Percentiles rank a stretch among this genome's conserved stretches.
phyloP scores from a whole-genome alignment of 257 asterid species.

The Solanum peruvianum region DNA sequence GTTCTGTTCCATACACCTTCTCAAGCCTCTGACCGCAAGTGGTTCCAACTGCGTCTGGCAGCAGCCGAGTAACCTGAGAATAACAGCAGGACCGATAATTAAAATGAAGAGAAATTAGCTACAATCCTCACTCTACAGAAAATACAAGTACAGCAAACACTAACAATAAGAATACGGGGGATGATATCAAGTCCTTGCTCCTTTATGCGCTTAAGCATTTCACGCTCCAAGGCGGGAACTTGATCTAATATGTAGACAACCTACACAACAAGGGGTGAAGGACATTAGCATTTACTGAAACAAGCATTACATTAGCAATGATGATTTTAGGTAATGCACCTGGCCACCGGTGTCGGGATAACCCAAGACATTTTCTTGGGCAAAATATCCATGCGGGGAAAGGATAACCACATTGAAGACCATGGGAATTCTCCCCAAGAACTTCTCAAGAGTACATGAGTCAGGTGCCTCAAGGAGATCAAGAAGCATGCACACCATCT shows the following conservation, averaged over 20 bases:
- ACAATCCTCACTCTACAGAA: background rate
- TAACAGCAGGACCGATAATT: background rate
- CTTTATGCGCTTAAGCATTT: constrained; percentile 14
- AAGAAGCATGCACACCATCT: constrained; percentile 78
- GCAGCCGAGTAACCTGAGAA: constrained; percentile 74
- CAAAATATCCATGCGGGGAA: constrained; percentile 97
- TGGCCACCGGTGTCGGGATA: constrained; percentile 99
- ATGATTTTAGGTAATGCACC: constrained; percentile 15
- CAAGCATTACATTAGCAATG: background rate
- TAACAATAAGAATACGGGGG: constrained; percentile 16
- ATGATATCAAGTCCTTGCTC: constrained; percentile 20
- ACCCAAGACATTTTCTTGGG: constrained; percentile 95
- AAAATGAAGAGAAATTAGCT: background rate
- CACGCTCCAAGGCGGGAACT: constrained; percentile 19
- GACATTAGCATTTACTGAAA: background rate
- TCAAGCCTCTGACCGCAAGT: constrained; percentile 89
- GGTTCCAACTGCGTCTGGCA: constrained; percentile 96
- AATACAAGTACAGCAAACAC: background rate
- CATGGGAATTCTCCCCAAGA: constrained; percentile 86
- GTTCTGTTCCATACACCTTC: constrained; percentile 77
- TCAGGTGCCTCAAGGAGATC: constrained; percentile 95
- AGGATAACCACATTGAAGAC: constrained; percentile 94
- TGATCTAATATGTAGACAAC: constrained; percentile 20
- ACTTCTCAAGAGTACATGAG: constrained; percentile 79
- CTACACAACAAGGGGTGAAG: background rate